Evolutionary conservation across 768 basidiomycete species (phyloP), one percentile per base, ranked within the genome.

Genomic region (Xerocomus spinulosus): DNA sequence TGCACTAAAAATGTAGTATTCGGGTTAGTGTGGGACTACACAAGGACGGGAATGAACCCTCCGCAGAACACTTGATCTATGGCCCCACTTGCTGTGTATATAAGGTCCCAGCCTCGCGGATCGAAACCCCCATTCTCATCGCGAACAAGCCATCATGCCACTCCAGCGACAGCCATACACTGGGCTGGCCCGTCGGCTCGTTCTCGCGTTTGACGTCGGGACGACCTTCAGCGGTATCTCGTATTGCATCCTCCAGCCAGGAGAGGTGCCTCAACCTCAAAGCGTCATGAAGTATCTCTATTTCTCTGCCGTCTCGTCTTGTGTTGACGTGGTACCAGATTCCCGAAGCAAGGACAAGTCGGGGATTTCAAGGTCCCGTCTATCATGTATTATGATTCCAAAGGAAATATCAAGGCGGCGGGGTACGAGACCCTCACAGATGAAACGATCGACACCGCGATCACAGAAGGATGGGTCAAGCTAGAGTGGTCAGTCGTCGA

Each of bases 361-460:
- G 71, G 73, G 12, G 68, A 71, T 38, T 70, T 61, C 33, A 77
- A 76, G 52, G 70, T 77, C 14, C 75, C 76, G 0, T 72, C 72
- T 10, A 57, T 77, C 35, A 54, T 77, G 23, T 78, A 71, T 49
- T 78, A 78, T 41, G 71, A 74, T 42, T 39, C 55, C 25, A 38
- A 55, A 14, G 75, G 76, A 3, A 55, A 54, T 3, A 61, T 73
- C 6, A 58, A 62, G 30, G 68, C 70, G 2, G 64, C 68, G 2
- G 74, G 75, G 1, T 73, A 71, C 4, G 74, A 77, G 54, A 70
- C 73, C 0, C 58, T 67, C 18, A 56, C 57, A 12, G 69, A 73
- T 1, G 64, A 63, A 3, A 60, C 71, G 18, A 55, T 56, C 2
- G 68, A 71, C 29, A 40, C 45, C 13, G 72, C 71, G 0, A 62